Evolutionary conservation across 2,329 filamentous ascomycete genomes (phyloP).

Genomic region (Epichloe scottii): DNA sequence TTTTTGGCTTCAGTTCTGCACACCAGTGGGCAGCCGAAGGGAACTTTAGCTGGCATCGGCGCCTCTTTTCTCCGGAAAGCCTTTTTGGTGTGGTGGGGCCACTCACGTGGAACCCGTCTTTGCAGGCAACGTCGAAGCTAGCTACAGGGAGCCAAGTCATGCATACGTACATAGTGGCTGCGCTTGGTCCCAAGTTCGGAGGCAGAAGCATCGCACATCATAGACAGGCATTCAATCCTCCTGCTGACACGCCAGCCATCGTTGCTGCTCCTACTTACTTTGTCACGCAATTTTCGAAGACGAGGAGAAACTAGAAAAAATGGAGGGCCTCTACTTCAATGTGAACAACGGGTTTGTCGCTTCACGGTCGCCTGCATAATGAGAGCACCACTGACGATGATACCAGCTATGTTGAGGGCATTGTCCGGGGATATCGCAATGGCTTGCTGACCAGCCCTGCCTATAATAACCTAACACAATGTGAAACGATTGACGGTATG

Average conservation of each 20-base stretch:
- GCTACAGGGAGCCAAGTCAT: not conserved
- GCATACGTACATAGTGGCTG: not conserved
- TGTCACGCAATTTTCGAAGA: not conserved
- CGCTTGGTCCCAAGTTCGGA: not conserved
- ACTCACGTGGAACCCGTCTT: conserved; percentile 11
- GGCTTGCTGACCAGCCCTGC: conserved; percentile 77
- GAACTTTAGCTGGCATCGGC: conserved; percentile 11
- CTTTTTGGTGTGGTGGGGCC: not conserved
- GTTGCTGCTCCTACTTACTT: not conserved
- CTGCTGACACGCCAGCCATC: not conserved
- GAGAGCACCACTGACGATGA: conserved; percentile 18
- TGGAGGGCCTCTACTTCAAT: conserved; percentile 93
- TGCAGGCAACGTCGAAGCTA: not conserved
- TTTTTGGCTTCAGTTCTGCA: conserved; percentile 22
- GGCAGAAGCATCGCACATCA: not conserved
- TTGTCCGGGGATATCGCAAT: conserved; percentile 94
- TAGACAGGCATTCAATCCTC: not conserved
- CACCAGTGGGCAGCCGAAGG: conserved; percentile 14
- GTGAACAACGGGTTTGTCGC: conserved; percentile 70
- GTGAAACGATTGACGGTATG: conserved; percentile 87
- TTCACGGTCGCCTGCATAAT: conserved; percentile 5
- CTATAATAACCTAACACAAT: conserved; percentile 94
- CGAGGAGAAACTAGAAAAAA: conserved; percentile 21
- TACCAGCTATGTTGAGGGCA: conserved; percentile 84
- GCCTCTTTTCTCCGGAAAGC: conserved; percentile 14